A percentile compares a stretch with the other conserved stretches of the same genome.
phyloP scores from a whole-genome alignment of 2,329 filamentous ascomycete genomes.

The Penicillium brasilianum region DNA sequence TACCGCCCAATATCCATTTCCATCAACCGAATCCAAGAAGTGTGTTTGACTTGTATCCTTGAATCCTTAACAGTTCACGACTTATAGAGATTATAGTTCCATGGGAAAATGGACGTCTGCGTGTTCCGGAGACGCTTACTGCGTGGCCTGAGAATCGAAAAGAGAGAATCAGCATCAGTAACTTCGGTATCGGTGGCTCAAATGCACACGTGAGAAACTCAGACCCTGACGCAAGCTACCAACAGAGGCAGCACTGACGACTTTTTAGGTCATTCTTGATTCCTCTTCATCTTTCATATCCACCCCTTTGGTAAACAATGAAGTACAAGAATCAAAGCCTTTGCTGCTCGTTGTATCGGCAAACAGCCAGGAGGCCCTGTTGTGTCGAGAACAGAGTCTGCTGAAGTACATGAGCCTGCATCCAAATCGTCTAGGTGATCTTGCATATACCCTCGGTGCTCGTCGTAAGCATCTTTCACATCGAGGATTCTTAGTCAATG shows the following conservation, averaged over 20 bases:
- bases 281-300: conserved; percentile 9
- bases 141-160: conserved; percentile 33
- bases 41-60: not conserved
- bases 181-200: conserved; percentile 39
- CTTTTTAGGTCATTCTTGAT: conserved; percentile 12
- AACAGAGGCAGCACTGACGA: conserved; percentile 3
- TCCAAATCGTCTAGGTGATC: conserved; percentile 7
- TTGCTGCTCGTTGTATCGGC: conserved; percentile 26
- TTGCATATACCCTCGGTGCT: conserved; percentile 24
- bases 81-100: conserved; percentile 20
- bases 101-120: conserved; percentile 18
- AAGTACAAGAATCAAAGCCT: not conserved
- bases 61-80: no score
- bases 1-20: conserved; percentile 39
- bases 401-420: conserved; percentile 15
- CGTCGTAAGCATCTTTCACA: conserved; percentile 24
- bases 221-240: not conserved
- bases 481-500: conserved; percentile 19
- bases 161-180: conserved; percentile 40
- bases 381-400: conserved; percentile 4
- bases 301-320: not conserved
- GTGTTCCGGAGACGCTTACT: conserved; percentile 23
- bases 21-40: conserved; percentile 34
- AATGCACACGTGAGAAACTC: conserved; percentile 29
- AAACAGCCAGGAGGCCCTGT: conserved; percentile 16